These are phyloP conservation scores for Colletotrichum coccodes DNA, from an alignment of 2,329 filamentous ascomycete species.

Conservation along the genomic window DNA sequence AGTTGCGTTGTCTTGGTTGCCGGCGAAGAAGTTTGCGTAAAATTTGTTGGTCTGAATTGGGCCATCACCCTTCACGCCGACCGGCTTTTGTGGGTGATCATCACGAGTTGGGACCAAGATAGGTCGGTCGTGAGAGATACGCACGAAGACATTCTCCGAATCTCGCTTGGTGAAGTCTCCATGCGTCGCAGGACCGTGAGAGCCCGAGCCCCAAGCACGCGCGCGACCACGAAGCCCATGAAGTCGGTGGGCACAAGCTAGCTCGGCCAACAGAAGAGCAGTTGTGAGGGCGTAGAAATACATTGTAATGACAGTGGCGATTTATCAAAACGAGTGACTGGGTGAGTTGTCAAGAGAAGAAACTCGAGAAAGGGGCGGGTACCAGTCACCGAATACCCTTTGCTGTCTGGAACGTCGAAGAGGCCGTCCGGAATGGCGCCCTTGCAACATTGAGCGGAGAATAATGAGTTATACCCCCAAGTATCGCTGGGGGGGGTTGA, in stretches of 20 bases:
- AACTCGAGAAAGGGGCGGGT: neutral
- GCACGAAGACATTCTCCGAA: constrained; percentile 3
- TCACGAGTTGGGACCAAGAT: constrained; percentile 6
- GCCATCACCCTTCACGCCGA: constrained; percentile 26
- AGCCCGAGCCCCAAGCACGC: too few species aligned
- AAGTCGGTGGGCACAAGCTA: neutral
- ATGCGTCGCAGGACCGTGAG: neutral
- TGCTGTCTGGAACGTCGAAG: too few species aligned
- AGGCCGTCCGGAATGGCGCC: too few species aligned
- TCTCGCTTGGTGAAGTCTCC: neutral
- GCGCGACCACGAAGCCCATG: neutral
- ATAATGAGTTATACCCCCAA: too few species aligned
- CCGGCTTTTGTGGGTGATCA: constrained; percentile 24
- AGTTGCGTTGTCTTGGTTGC: constrained; percentile 68
- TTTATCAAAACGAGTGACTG: too few species aligned
- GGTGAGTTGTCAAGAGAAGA: too few species aligned
- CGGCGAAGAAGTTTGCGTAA: constrained; percentile 78
- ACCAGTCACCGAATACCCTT: neutral
- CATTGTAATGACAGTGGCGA: neutral
- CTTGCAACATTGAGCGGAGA: neutral
- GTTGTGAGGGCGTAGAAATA: neutral
- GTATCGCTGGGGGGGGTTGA: neutral
- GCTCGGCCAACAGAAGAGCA: neutral
- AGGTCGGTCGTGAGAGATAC: constrained; percentile 11
- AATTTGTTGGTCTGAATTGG: constrained; percentile 76